Evolutionary conservation across 2,329 filamentous ascomycete species (phyloP).

Genomic region (Talaromyces sp.): DNA sequence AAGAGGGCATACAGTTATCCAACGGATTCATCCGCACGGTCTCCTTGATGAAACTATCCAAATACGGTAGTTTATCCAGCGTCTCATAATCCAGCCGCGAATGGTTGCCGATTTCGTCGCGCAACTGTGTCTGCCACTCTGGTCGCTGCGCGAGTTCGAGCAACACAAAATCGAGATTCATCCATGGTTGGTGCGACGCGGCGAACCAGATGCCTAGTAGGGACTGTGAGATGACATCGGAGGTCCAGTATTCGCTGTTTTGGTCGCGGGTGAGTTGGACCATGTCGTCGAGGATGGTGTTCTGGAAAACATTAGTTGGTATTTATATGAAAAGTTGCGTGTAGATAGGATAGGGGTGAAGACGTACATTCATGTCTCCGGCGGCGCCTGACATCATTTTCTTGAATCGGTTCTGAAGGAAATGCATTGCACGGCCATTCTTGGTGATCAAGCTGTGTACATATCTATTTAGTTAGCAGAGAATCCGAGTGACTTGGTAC

Average conservation of each 20-base stretch:
- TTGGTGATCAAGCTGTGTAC: background rate
- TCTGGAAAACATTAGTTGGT: background rate
- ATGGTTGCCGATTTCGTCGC: background rate
- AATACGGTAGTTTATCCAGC: background rate
- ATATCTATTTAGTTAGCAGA: background rate
- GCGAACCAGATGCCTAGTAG: slow-evolving; percentile 1
- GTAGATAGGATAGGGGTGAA: background rate
- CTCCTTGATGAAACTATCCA: slow-evolving; percentile 1
- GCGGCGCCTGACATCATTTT: background rate
- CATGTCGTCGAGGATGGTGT: background rate
- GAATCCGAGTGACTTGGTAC: background rate
- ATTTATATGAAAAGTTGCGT: background rate
- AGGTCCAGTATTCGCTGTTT: background rate
- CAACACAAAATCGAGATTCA: background rate
- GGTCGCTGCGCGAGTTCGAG: background rate
- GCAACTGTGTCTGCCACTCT: background rate
- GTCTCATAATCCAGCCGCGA: background rate
- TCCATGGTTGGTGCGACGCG: slow-evolving; percentile 1
- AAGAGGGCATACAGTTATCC: background rate
- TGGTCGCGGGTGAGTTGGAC: background rate
- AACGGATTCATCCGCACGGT: background rate
- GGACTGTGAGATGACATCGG: background rate
- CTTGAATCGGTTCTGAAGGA: background rate
- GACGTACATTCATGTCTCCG: background rate
- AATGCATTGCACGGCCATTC: background rate